Evolutionary conservation across 352 stramenopile species (phyloP), one percentile per base, ranked within the genome.

Genomic region (Globisporangium irregulare): DNA sequence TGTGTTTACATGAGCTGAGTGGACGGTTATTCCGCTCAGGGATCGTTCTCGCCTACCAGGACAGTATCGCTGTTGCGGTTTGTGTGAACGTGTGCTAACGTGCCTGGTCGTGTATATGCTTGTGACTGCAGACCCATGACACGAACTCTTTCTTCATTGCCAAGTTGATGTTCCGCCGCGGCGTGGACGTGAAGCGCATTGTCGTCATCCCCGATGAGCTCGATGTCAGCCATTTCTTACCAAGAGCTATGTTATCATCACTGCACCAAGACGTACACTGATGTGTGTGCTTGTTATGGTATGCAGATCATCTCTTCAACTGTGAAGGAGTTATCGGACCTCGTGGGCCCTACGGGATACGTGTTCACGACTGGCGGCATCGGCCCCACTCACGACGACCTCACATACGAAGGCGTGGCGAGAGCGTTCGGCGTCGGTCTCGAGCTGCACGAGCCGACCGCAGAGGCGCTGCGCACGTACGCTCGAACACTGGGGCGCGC

Each of bases 331-430:
- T 72, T 96, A 10, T 94, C 84, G n/a, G 74, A 90, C 14, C 77
- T 91, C 15, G 87, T 95, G 6, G 86, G 87, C 0, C 76, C 79
- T 9, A 81, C 62, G 24, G 87, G 87, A 36, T 95, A 92, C 62
- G 86, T 95, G n/a, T 82, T 95, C 74, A 94, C 87, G n/a, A 93
- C 87, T 9, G 87, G 87, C 64, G 87, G 87, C 43, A 93, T 95
- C 50, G 88, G 88, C 7, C 88, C 86, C 2, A 95, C 88, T 10
- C 88, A 95, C 62, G 88, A 95, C 72, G 88, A 95, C 70, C 92
- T 95, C 72, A 95, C 88, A 8, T 96, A 96, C 67, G 82, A 94
- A 60, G 86, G 82, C 67, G 82, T 94, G 67, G 87, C 87, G 7
- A 80, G 80, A 36, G 87, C 87, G 14, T 95, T 95, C 72, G 79